These are phyloP conservation scores for Fragaria vesca DNA, from an alignment of 306 rosid genomes.

Conservation along the genomic window DNA sequence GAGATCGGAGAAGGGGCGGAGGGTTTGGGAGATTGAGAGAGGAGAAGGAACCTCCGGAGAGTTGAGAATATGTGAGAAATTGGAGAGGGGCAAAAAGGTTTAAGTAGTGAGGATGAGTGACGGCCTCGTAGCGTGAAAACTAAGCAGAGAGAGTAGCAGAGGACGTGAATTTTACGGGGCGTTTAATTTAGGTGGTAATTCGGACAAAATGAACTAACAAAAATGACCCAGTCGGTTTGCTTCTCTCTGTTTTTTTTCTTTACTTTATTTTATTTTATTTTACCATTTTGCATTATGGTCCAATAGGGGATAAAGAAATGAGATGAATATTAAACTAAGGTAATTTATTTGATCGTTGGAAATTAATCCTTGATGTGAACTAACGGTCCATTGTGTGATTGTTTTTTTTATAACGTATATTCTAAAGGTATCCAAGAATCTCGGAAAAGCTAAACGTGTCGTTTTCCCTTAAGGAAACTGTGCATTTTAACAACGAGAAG, in stretches of 20 bases:
- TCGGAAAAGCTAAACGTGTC: background rate
- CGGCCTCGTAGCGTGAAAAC: conserved; percentile 17
- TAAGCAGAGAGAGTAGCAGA: background rate
- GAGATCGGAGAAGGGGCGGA: background rate
- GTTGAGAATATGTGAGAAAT: background rate
- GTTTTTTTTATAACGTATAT: background rate
- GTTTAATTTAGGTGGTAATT: background rate
- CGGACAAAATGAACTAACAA: background rate
- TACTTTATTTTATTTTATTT: background rate
- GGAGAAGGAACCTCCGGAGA: background rate
- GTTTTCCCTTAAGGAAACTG: background rate
- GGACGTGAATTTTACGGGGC: background rate
- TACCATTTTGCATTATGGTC: no score
- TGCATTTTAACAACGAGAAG: background rate
- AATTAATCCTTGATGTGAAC: background rate
- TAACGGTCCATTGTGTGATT: background rate
- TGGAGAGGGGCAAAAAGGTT: background rate
- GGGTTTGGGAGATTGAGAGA: background rate
- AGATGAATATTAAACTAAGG: background rate
- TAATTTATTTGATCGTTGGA: background rate
- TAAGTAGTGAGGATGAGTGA: background rate
- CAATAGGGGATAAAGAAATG: background rate
- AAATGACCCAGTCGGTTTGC: background rate
- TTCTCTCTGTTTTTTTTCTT: background rate
- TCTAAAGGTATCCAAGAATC: no score